A percentile compares a stretch with the other conserved stretches of the same genome.
phyloP scores from a whole-genome alignment of 306 rosid genomes.

The Luffa aegyptiaca region DNA sequence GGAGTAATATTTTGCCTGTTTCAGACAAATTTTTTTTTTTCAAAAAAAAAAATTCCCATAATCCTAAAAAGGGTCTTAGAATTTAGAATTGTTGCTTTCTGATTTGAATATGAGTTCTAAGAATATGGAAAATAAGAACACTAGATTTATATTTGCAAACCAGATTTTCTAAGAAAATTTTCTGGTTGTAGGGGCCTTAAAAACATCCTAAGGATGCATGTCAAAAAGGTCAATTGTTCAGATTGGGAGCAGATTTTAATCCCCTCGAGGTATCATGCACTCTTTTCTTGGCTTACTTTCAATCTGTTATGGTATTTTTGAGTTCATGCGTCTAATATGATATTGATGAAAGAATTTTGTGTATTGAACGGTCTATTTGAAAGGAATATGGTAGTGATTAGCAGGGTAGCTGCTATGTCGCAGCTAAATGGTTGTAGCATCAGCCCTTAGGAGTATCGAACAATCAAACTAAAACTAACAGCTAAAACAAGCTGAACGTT shows the following conservation, averaged over 20 bases:
- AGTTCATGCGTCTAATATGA: not conserved
- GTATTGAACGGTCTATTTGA: not conserved
- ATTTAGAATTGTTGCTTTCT: not conserved
- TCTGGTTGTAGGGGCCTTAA: constrained; percentile 69
- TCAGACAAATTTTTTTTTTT: not conserved
- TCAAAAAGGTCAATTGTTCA: constrained; percentile 66
- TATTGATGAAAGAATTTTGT: not conserved
- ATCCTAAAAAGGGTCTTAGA: not conserved
- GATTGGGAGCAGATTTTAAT: constrained; percentile 84
- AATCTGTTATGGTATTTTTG: not conserved
- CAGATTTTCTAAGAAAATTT: constrained; percentile 5
- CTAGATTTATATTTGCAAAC: not conserved
- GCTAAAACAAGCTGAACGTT: not conserved
- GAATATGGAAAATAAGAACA: not conserved
- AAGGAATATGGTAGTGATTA: not conserved
- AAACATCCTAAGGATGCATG: constrained; percentile 77
- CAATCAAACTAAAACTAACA: not conserved
- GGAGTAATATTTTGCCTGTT: not conserved
- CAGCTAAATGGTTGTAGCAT: not conserved
- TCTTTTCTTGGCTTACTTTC: not conserved
- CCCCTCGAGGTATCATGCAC: constrained; percentile 53
- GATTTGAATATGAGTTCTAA: not conserved
- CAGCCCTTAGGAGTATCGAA: not conserved
- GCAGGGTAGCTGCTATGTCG: not conserved
- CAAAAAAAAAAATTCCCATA: not conserved